Percentiles rank a stretch among this genome's conserved stretches.
These are phyloP conservation scores for Cucurbita pepo DNA, from an alignment of 306 rosid species.

Conservation along the genomic window DNA sequence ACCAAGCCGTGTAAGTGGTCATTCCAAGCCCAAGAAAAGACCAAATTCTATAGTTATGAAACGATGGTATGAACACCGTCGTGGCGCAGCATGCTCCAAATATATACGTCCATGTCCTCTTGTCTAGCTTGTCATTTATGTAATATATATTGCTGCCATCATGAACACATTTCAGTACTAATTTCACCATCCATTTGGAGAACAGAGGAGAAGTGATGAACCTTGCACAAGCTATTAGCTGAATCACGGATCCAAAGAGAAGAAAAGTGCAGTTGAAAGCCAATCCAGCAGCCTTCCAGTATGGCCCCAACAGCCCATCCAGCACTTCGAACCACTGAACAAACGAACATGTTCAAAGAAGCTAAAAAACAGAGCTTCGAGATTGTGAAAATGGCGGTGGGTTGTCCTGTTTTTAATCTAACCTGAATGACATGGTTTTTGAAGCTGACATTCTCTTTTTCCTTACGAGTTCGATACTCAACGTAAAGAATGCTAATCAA, in stretches of 20 bases:
- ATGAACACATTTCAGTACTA: no score
- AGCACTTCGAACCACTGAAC: conserved; percentile 88
- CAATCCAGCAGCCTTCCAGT: conserved; percentile 77
- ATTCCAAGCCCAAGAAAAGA: conserved; percentile 94
- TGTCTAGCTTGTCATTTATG: conserved; percentile 73
- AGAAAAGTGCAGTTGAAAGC: conserved; percentile 95
- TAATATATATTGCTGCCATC: conserved; percentile 66
- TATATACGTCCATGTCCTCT: conserved; percentile 91
- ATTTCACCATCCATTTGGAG: background rate
- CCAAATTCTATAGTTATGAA: conserved; percentile 90
- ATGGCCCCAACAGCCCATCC: conserved; percentile 84
- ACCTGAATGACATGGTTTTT: conserved; percentile 98
- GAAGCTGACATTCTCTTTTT: conserved; percentile 83
- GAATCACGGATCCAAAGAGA: conserved; percentile 86
- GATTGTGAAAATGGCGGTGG: background rate
- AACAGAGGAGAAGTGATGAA: background rate
- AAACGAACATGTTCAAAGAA: background rate
- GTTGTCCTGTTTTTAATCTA: background rate
- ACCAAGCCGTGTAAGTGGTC: conserved; percentile 98
- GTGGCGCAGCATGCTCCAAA: conserved; percentile 98
- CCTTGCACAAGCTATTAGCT: conserved; percentile 98
- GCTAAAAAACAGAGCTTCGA: background rate
- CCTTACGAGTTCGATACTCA: conserved; percentile 71
- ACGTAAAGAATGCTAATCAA: conserved; percentile 77
- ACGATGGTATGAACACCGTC: conserved; percentile 88